Evolutionary conservation across 768 basidiomycete genomes (phyloP), one percentile per base, ranked within the genome.

Genomic region (Candolleomyces aberdarensis): DNA sequence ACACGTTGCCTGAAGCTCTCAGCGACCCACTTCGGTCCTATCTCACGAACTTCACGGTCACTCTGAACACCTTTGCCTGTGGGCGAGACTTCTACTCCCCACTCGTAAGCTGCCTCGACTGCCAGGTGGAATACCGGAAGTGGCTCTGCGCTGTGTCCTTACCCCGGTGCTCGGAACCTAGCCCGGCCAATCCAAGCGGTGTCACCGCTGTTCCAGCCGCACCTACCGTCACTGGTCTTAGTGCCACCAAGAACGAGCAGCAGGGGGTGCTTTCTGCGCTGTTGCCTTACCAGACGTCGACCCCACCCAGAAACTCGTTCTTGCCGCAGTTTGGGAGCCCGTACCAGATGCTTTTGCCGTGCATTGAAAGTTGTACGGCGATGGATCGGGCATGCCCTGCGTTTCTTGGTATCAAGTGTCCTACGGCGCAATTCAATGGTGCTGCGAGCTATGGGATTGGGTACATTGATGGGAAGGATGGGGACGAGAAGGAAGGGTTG

Each of bases 11-110:
- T 0, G 61, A 68, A 4, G 59, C 64, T 20, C 68, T 91, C n/a
- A 74, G 81, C 19, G 67, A 69, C 11, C 80, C 83, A 7, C 79
- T 93, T 47, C 66, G 86, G 47, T 74, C 78, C 22, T 84, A 82
- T 61, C 72, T 95, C 63, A 72, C 85, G 53, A 92, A 92, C 73
- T 93, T 95, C 72, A 88, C 91, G 1, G 79, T 80, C 0, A 81
- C 84, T 19, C 83, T 96, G 9, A 80, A 82, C 36, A 89, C 88
- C 3, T 84, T 87, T 62, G 83, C 91, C 1, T 95, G 94, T 69
- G 90, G 91, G 17, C 82, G 90, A 31, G 92, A 94, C 68, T 68
- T 78, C 58, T 96, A 93, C 74, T 93, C 91, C 6, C 88, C 89
- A 0, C 72, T 94, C 20, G 84, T 90, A 29, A 83, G 85, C 3